Base-by-base conservation (phyloP, 345 rosid species). In the Lepidium africanum region DNA sequence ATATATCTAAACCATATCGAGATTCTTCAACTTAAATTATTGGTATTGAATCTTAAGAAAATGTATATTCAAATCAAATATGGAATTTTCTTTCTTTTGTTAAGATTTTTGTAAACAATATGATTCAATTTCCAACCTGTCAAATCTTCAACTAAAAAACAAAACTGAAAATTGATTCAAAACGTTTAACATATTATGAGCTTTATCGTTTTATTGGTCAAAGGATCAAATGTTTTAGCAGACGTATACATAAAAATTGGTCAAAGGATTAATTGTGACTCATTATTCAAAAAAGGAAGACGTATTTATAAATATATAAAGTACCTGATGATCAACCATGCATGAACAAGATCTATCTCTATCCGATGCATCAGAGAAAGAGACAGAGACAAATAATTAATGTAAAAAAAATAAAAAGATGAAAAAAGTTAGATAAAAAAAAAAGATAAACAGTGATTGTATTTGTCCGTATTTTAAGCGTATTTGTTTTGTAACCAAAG, bases 311-410 rank as follows among this genome's bases (percentile, higher is more conserved):
- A 23, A 21, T 0, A 8, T 2, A n/a, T n/a, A 12, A 43, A 13
- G 15, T 63, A 71, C 69, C 57, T 63, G 63, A 30, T 27, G 32
- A 27, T 30, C 0, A 71, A 63, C 9, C 50, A 63, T 25, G 58
- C 70, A 72, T 55, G 65, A 71, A 54, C 70, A 71, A 23, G 32
- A 47, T 70, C 59, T 59, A 52, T 15, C 61, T 60, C 40, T 50
- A 33, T 43, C 11, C 32, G 17, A 69, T 49, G 60, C 69, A 65
- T 39, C 16, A 10, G 39, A 32, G 23, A 25, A 47, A 47, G 37
- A 56, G 38, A 68, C 11, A 69, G 33, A 39, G 6, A 48, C 6
- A 27, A 30, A 42, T 6, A 19, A 52, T n/a, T 58, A 32, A 47
- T 59, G 43, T 32, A 2, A 19, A 54, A 57, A 57, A 23, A 2